Evolutionary conservation across 2,329 filamentous ascomycete genomes (phyloP).

Genomic region (Leptosphaerulina australis): DNA sequence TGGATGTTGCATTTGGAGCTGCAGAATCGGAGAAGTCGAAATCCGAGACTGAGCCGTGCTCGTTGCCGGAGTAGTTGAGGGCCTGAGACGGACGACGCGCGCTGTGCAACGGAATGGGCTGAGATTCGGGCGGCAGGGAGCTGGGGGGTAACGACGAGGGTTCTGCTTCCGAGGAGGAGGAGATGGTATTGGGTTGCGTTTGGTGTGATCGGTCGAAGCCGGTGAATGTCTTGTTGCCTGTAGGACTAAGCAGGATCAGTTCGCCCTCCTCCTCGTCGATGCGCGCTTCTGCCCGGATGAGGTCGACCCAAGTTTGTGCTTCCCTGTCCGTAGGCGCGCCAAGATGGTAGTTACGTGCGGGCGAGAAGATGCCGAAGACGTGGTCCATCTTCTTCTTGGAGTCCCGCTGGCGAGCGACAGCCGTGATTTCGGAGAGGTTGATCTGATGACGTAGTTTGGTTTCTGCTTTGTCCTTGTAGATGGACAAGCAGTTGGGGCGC

Average conservation of each 20-base stretch:
- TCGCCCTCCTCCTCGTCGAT: constrained; percentile 90
- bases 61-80: constrained; percentile 67
- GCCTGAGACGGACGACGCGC: constrained; percentile 65
- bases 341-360: constrained; percentile 88
- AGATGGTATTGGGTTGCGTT: constrained; percentile 39
- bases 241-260: constrained; percentile 73
- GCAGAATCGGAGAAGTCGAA: constrained; percentile 82
- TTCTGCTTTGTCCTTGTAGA: constrained; percentile 92
- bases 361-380: constrained; percentile 91
- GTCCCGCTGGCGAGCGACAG: constrained; percentile 85
- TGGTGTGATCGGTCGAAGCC: constrained; percentile 46
- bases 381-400: constrained; percentile 85
- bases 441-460: constrained; percentile 88
- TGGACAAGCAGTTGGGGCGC: constrained; percentile 84
- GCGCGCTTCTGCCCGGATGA: constrained; percentile 78
- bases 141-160: constrained; percentile 36
- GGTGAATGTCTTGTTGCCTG: constrained; percentile 56
- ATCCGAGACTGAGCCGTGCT: constrained; percentile 81
- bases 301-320: constrained; percentile 82
- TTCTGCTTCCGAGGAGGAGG: constrained; percentile 56
- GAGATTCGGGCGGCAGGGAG: constrained; percentile 10
- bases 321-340: constrained; percentile 76
- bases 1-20: constrained; percentile 50
- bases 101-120: constrained; percentile 43
- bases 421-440: constrained; percentile 85